Base-by-base conservation (phyloP, 2,329 filamentous ascomycete species). In the Aspergillus sp. region DNA sequence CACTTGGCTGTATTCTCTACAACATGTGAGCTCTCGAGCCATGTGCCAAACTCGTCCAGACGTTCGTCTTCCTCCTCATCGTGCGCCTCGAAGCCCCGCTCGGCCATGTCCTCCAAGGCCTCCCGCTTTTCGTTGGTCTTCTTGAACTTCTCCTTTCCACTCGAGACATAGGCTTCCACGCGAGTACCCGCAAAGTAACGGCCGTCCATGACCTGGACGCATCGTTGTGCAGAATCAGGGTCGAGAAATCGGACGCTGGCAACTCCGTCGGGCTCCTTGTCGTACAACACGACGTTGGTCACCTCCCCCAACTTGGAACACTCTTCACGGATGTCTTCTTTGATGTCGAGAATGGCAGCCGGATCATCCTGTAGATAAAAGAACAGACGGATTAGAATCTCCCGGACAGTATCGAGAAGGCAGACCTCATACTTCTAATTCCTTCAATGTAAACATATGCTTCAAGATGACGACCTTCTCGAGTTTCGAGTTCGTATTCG, bases 311-410 rank as follows among this genome's bases (percentile, higher is more conserved):
- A 73, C 69, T 94, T 94, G 48, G 80, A 77, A 65, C 88, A 94
- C 68, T 95, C 90, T 43, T 95, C 88, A 41, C 87, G 80, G 47
- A 97, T 87, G 63, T 98, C 93, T 64, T 95, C 86, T 63, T 94
- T 94, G 71, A 97, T 94, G 52, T 97, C 91, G 34, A 94, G 73
- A 49, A 94, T 78, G 1, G 85, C 86, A 0, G 82, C 82, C 2
- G 86, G 82, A 59, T 97, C 90, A 61, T 94, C 86, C 56, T 75
- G 45, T 32, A 40, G 19, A 43, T 10, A n/a, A 36, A 8, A 36
- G 19, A 36, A n/a, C 30, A 32, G 30, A 5, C 8, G 8, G 5
- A n/a, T 36, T 12, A 5, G 34, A 36, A 36, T 19, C 19, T 19
- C 34, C 5, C 34, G 10, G 19, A 30, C 26, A 19, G 19, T 19